Evolutionary conservation across 495 filamentous ascomycete species (phyloP), one percentile per base, ranked within the genome.

Genomic region (Pyrenula aspistea): DNA sequence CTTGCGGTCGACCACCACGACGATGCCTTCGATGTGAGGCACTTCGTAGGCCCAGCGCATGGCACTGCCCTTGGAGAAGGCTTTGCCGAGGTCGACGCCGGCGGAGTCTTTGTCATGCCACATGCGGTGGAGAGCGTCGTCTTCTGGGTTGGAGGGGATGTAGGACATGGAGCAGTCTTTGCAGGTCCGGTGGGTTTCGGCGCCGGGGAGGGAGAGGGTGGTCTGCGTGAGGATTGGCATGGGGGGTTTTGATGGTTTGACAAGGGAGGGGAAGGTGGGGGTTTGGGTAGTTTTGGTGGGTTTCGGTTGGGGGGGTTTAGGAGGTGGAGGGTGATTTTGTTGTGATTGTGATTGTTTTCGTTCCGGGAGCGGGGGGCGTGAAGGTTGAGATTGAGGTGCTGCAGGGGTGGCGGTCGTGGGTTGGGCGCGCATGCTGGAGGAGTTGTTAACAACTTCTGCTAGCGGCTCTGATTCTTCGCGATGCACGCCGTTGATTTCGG

Each of bases 151-250:
- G 0, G 83, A 86, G 12, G 83, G 78, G 47, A 85, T 74, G 64
- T 88, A 89, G 57, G 84, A 82, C 85, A 89, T 89, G 0, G 78
- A 81, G 64, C 85, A 89, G 1, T 69, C 71, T 36, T 70, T 71
- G 66, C 85, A 89, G n/a, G 76, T 80, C 57, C 78, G 80, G 53
- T 78, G 73, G 42, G 79, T 66, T 50, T 80, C 71, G 57, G 72
- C 73, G 15, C 84, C 85, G n/a, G n/a, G n/a, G 24, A 87, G 70
- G 60, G 86, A 84, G 31, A 89, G 78, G 54, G 83, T 82, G 71
- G 84, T 81, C 62, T 89, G 85, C 24, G 76, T 80, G 58, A 86
- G 62, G n/a, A 2, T n/a, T 4, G 31, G 31, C 15, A 8, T 42
- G 31, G 31, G 31, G 15, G 4, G 4, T 42, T 4, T 8, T 8